phyloP scores from a whole-genome alignment of 2,329 filamentous ascomycete species.

The Colletotrichum aenigma region DNA sequence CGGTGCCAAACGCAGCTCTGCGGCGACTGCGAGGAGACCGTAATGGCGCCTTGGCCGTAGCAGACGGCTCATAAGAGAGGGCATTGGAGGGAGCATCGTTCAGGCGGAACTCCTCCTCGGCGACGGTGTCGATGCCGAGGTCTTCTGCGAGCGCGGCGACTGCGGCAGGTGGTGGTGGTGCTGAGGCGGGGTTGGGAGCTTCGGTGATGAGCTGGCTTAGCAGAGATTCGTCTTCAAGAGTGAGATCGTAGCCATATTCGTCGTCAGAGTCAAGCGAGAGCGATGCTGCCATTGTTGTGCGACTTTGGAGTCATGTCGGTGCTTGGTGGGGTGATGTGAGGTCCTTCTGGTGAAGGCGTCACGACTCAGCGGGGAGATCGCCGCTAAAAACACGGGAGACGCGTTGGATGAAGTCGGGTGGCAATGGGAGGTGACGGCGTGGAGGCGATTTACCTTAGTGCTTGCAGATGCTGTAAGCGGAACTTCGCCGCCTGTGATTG shows the following conservation, averaged over 20 bases:
- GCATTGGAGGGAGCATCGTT: constrained; percentile 26
- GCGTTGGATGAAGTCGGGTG: neutral
- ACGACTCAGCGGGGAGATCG: constrained; percentile 8
- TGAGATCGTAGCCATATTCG: constrained; percentile 53
- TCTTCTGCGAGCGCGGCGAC: neutral
- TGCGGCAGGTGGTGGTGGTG: neutral
- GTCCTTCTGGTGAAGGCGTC: neutral
- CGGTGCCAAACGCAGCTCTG: constrained; percentile 14
- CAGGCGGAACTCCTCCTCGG: neutral
- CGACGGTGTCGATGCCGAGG: constrained; percentile 7
- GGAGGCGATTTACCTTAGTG: neutral
- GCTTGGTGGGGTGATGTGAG: neutral
- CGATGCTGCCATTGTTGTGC: constrained; percentile 4
- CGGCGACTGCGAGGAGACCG: neutral
- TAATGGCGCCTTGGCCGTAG: neutral
- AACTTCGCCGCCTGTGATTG: neutral
- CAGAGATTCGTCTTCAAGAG: constrained; percentile 49
- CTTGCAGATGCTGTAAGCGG: neutral
- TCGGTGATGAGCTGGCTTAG: constrained; percentile 37
- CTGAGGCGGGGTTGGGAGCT: neutral
- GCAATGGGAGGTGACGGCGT: neutral
- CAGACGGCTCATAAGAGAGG: constrained; percentile 20
- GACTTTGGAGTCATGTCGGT: neutral
- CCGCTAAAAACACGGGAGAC: neutral
- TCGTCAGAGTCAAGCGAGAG: constrained; percentile 35